Percentiles rank a stretch among this genome's conserved stretches.
These are phyloP conservation scores for Taphrina populina DNA, from an alignment of 1,139 yeast genomes.

Conservation along the genomic window DNA sequence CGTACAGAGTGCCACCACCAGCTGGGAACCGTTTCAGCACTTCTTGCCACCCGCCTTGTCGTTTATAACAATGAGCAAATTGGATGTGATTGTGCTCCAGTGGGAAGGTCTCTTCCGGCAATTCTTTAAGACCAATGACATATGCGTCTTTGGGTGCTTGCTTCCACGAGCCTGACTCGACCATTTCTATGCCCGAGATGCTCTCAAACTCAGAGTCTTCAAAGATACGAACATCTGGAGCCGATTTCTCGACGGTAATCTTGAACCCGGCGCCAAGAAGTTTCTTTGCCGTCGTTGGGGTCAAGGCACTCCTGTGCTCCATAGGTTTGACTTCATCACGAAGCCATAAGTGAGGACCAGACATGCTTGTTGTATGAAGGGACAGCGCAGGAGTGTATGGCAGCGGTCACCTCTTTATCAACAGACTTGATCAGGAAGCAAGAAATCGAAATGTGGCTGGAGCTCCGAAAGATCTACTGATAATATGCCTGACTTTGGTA, in stretches of 20 bases:
- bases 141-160: slow-evolving; percentile 85
- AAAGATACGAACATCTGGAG: slow-evolving; percentile 67
- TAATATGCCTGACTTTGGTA: too few relatives aligned
- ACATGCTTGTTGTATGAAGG: too few relatives aligned
- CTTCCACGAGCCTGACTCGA: slow-evolving; percentile 91
- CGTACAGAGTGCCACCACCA: slow-evolving; percentile 88
- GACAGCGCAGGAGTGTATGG: too few relatives aligned
- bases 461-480: too few relatives aligned
- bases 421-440: too few relatives aligned
- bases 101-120: slow-evolving; percentile 94
- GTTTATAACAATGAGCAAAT: slow-evolving; percentile 97
- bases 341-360: slow-evolving; percentile 51
- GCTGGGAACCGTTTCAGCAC: slow-evolving; percentile 83
- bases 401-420: too few relatives aligned
- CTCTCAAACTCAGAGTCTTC: slow-evolving; percentile 65
- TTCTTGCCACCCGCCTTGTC: slow-evolving; percentile 95
- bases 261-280: slow-evolving; percentile 85
- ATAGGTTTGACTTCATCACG: slow-evolving; percentile 97
- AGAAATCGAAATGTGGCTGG: too few relatives aligned
- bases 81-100: slow-evolving; percentile 93
- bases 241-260: slow-evolving; percentile 80
- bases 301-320: slow-evolving; percentile 95
- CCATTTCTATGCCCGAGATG: slow-evolving; percentile 75
- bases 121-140: slow-evolving; percentile 88
- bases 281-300: slow-evolving; percentile 84